Evolutionary conservation across 2,329 filamentous ascomycete genomes (phyloP), one percentile per base, ranked within the genome.

Genomic region (Arachnomyces sp.): DNA sequence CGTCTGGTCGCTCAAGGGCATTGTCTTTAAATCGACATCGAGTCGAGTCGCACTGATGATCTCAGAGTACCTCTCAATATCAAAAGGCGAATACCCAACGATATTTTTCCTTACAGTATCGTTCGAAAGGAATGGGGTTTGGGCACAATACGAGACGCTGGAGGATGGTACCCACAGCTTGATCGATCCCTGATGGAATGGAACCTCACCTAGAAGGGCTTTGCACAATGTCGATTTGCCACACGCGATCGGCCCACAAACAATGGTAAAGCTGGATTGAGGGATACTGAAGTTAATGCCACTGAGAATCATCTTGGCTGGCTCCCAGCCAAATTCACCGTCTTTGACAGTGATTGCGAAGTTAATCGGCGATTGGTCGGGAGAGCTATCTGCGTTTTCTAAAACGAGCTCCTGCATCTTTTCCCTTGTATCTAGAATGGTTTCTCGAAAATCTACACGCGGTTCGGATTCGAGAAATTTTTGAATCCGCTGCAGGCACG

Each of bases 171-270:
- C 40, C 43, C 15, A 44, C 39, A 11, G 36, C 28, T 6, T 55
- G 47, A 41, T 28, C 48, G 8, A 25, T 5, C 57, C 60, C 28
- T 54, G 14, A 14, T 28, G 47, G 31, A 52, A 48, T 16, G 56
- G 55, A n/a, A 57, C 49, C 33, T 65, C 59, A 1, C 57, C 57
- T 8, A 65, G 51, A 5, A 65, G 21, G 5, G 56, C 52, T 34
- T 57, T 57, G 36, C 51, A 54, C 3, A 65, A 44, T 0, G 57
- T 62, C 3, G 58, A 57, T 42, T 65, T 65, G 2, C 62, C 61
- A 1, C 44, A 51, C 8, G 47, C 54, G 36, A 57, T 48, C 7
- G 55, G 45, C 13, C 56, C 58, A 7, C 56, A 43, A 3, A 57
- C 43, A n/a, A 56, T 43, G 16, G 53, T 57, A 29, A 61, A 44